These are phyloP conservation scores for Mycena metata DNA, from an alignment of 768 basidiomycete species.

Conservation along the genomic window DNA sequence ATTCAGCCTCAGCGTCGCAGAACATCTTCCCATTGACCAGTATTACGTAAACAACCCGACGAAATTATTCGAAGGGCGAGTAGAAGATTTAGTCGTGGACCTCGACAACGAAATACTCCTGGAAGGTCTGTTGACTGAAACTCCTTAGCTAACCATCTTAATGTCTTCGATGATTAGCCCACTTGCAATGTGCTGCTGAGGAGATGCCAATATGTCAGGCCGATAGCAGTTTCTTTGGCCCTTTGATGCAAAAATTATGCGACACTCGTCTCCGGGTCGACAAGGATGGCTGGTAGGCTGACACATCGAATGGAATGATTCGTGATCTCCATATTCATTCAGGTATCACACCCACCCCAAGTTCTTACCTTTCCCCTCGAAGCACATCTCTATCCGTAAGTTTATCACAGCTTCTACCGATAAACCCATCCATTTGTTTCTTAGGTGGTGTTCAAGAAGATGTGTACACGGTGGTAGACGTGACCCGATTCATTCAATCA, in stretches of 20 bases:
- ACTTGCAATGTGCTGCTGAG: constrained; percentile 88
- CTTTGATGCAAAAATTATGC: constrained; percentile 69
- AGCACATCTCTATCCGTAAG: constrained; percentile 76
- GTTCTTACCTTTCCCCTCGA: constrained; percentile 82
- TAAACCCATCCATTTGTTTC: constrained; percentile 2
- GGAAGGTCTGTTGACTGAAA: constrained; percentile 59
- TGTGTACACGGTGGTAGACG: constrained; percentile 79
- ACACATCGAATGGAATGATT: background rate
- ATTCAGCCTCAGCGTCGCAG: constrained; percentile 59
- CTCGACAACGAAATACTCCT: constrained; percentile 80
- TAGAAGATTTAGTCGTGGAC: constrained; percentile 78
- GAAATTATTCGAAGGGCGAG: constrained; percentile 73
- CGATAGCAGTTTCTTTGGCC: constrained; percentile 83
- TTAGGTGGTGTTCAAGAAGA: constrained; percentile 79
- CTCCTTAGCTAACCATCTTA: background rate
- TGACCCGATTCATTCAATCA: constrained; percentile 57
- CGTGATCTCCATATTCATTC: constrained; percentile 42
- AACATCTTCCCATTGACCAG: constrained; percentile 77
- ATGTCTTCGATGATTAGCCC: constrained; percentile 57
- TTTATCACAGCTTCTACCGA: background rate
- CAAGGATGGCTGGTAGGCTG: constrained; percentile 81
- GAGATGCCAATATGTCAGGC: constrained; percentile 84
- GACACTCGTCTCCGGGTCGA: constrained; percentile 72
- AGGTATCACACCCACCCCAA: constrained; percentile 90
- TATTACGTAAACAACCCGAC: constrained; percentile 80